A percentile compares a stretch with the other conserved stretches of the same genome.
Evolutionary conservation across 768 basidiomycete genomes (phyloP).

Genomic region (Plicaturopsis crispa): DNA sequence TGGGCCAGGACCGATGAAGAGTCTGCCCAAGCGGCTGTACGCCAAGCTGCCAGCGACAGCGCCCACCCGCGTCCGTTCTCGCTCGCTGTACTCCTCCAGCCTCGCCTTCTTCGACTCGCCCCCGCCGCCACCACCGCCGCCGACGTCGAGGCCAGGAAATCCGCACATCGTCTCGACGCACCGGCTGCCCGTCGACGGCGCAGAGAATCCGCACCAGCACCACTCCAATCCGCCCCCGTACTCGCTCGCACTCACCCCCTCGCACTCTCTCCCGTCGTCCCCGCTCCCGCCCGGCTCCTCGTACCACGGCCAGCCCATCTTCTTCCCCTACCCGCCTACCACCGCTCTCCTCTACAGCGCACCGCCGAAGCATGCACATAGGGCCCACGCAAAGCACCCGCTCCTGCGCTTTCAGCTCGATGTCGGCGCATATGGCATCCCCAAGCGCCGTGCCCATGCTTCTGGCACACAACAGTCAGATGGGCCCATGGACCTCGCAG

Average conservation of each 20-base stretch:
- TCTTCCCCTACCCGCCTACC: constrained; percentile 27
- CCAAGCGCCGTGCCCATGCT: constrained; percentile 29
- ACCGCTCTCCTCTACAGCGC: constrained; percentile 20
- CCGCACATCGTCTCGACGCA: constrained; percentile 30
- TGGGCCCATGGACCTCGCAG: constrained; percentile 36
- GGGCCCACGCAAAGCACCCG: constrained; percentile 20
- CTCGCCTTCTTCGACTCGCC: constrained; percentile 14
- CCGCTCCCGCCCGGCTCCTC: constrained; percentile 17
- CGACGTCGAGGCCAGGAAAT: constrained; percentile 31
- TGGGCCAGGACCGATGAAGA: not conserved
- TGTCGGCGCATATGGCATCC: constrained; percentile 80
- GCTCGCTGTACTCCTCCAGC: constrained; percentile 33
- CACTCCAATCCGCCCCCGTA: constrained; percentile 23
- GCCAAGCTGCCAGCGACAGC: constrained; percentile 18
- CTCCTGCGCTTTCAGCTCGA: constrained; percentile 47
- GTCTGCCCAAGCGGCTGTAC: constrained; percentile 38
- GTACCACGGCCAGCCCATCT: constrained; percentile 23
- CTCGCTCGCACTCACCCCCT: constrained; percentile 37
- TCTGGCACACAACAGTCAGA: constrained; percentile 18
- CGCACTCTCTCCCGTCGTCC: constrained; percentile 25
- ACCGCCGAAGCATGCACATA: constrained; percentile 9
- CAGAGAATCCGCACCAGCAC: constrained; percentile 32
- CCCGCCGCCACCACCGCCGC: constrained; percentile 18
- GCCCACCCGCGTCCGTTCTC: constrained; percentile 31
- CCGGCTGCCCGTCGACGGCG: constrained; percentile 38